phyloP scores from a whole-genome alignment of 2,329 filamentous ascomycete genomes.

The Metarhizium humberi region DNA sequence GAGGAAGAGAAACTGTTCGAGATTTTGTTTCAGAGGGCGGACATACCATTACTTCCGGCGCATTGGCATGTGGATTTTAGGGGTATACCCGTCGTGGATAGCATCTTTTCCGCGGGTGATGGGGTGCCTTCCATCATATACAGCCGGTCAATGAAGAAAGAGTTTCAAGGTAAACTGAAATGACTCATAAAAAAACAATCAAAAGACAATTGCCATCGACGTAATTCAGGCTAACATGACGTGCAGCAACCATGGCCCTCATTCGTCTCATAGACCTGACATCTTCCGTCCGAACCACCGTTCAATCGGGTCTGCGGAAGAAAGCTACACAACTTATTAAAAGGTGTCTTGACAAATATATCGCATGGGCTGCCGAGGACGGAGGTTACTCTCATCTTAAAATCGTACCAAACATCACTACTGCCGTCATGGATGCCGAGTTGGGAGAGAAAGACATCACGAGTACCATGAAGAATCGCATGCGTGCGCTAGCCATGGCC shows the following conservation, averaged over 20 bases:
- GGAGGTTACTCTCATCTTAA: slow-evolving; percentile 25
- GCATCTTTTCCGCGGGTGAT: slow-evolving; percentile 23
- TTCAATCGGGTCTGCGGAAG: slow-evolving; percentile 24
- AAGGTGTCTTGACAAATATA: slow-evolving; percentile 23
- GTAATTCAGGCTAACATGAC: not conserved
- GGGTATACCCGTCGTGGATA: slow-evolving; percentile 27
- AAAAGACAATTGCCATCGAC: not conserved
- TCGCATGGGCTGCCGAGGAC: slow-evolving; percentile 33
- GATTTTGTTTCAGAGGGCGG: slow-evolving; percentile 30
- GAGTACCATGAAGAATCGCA: slow-evolving; percentile 23
- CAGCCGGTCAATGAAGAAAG: slow-evolving; percentile 21
- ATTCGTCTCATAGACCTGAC: slow-evolving; percentile 31
- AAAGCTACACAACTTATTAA: slow-evolving; percentile 24
- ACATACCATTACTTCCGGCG: slow-evolving; percentile 28
- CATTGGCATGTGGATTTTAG: slow-evolving; percentile 32
- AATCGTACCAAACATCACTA: slow-evolving; percentile 29
- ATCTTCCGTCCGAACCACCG: slow-evolving; percentile 19
- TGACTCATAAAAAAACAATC: not conserved
- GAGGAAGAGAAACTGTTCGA: slow-evolving; percentile 38
- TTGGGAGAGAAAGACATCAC: slow-evolving; percentile 21
- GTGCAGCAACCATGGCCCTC: slow-evolving; percentile 29
- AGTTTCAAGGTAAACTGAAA: slow-evolving; percentile 25
- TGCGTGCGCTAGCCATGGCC: slow-evolving; percentile 23
- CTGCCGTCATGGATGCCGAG: slow-evolving; percentile 24
- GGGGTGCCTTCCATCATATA: slow-evolving; percentile 27